Evolutionary conservation across 331 rosid genomes (phyloP), one percentile per base, ranked within the genome.

Genomic region (Pyrus hybrid): DNA sequence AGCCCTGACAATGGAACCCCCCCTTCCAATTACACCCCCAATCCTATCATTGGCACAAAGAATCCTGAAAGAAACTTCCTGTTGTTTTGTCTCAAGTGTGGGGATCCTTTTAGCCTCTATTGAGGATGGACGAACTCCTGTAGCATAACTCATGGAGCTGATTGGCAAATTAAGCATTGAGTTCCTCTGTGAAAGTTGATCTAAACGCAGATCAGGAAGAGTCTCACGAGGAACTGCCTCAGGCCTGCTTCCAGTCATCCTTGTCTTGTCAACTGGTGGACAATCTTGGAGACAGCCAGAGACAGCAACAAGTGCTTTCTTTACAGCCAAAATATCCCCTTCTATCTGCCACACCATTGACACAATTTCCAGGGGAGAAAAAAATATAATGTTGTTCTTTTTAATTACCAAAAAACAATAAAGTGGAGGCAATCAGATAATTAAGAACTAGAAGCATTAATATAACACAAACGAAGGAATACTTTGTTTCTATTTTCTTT

Each of bases 11-110:
- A 94, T 88, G 73, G 81, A 67, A 64, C 97, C 99, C 30, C 97
- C 97, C 83, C 89, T 94, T 65, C 99, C 99, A 89, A 94, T 94
- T 43, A 94, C 86, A 79, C 96, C 97, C 70, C 99, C 99, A 79
- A 89, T 88, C 86, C 83, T 87, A 81, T 90, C 93, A 74, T 77
- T 92, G 71, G 93, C 63, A 77, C 97, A 94, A 77, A 94, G 91
- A 77, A 94, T 85, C 84, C 79, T 89, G 76, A 92, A 94, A 74
- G 76, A 81, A 84, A 94, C 85, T 70, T 94, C 97, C 76, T 86
- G 92, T 65, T 78, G 85, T 60, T 63, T 67, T 82, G 86, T 72
- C 37, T 90, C 90, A 66, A 81, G 70, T 78, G 90, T 43, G 21
- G 92, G 72, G 23, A 81, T 80, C 83, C 88, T 84, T 63, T 86